Evolutionary conservation across 73 alveolate genomes (phyloP).

Genomic region (Breviolum minutum): DNA sequence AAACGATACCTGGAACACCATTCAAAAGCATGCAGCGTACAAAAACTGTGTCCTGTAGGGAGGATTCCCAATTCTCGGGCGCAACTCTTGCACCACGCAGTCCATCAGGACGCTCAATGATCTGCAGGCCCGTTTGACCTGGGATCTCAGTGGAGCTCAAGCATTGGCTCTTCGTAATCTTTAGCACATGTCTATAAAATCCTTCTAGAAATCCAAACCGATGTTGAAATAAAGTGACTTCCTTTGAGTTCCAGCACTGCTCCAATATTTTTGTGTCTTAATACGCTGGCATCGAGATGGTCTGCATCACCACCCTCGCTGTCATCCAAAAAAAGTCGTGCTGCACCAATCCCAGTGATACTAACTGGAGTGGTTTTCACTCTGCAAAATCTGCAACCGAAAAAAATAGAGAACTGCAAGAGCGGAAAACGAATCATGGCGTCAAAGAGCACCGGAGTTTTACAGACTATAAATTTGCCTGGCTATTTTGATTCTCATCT

Average conservation of each 20-base stretch:
- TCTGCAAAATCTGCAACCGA: not conserved
- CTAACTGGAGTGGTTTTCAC: not conserved
- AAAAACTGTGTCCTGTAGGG: conserved; percentile 4
- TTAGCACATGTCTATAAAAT: too few species aligned
- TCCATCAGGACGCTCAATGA: conserved; percentile 35
- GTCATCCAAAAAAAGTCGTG: not conserved
- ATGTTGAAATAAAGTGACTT: not conserved
- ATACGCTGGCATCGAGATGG: not conserved
- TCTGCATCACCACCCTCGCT: conserved; percentile 7
- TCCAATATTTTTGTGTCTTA: not conserved
- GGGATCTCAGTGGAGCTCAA: not conserved
- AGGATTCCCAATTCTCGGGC: conserved; percentile 1
- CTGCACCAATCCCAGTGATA: conserved; percentile 1
- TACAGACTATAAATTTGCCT: too few species aligned
- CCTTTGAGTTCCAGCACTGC: conserved; percentile 41
- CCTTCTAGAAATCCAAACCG: not conserved
- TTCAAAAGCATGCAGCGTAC: not conserved
- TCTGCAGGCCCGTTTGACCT: conserved; percentile 18
- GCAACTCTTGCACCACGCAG: conserved; percentile 42
- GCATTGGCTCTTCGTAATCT: not conserved
- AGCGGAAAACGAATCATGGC: too few species aligned
- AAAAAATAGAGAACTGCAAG: not conserved
- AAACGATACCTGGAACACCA: too few species aligned
- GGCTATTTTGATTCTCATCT: too few species aligned
- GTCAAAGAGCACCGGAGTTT: too few species aligned